Base-by-base conservation (phyloP, 345 rosid species). In the Pistacia atlantica region DNA sequence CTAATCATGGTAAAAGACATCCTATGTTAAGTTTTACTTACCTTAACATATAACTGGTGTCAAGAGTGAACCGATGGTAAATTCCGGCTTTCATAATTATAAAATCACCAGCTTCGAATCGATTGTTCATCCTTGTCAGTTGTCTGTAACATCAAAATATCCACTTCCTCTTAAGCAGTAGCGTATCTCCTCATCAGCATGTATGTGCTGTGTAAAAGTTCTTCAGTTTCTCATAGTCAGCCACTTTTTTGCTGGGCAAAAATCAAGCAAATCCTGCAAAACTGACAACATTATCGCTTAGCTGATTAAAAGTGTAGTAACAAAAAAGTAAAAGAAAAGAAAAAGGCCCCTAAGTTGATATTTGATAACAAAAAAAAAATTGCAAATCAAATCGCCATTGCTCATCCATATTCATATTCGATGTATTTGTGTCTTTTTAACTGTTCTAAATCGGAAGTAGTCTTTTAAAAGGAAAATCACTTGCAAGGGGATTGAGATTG, bases 21-120 rank as follows among this genome's bases (percentile, higher is more conserved):
- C 33, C 33, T 38, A 28, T 67, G 31, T 17, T 48, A 7, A 61
- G 5, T 38, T 13, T 80, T 46, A 18, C 16, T 79, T 79, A 92
- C 98, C 95, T 92, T 91, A 69, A 89, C 79, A 77, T 91, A 89
- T 94, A 84, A 78, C 56, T 71, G 49, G 90, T 84, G 85, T 94
- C 97, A 2, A 95, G 94, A n/a, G 97, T 91, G 83, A 92, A 91
- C 55, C 95, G 87, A 77, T 94, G 98, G 84, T 92, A 92, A 74
- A 94, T 92, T 55, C 98, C 93, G 0, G 95, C 97, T 0, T 93
- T 95, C 54, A 94, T 73, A 51, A 92, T 81, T 57, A 92, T 89
- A 64, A 94, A 97, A 82, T 95, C 94, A 0, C 97, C 97, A 0
- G 92, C 82, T 84, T 65, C 97, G 87, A 35, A 92, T 90, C 98